Evolutionary conservation across 2,329 filamentous ascomycete species (phyloP).

Genomic region (Penicillium sp.): DNA sequence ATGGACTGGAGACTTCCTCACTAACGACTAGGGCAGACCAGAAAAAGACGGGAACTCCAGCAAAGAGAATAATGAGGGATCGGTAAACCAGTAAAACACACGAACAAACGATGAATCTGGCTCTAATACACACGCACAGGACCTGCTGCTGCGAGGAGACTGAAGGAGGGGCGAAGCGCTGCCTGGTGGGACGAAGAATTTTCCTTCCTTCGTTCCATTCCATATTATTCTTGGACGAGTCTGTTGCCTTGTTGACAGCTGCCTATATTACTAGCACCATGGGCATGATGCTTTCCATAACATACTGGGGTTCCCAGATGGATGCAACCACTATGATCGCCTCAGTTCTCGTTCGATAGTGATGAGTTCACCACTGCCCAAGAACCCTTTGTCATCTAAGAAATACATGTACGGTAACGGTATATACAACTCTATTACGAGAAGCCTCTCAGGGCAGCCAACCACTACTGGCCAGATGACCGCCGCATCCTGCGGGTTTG

Average conservation of each 20-base stretch:
- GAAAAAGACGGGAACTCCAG: slow-evolving; percentile 23
- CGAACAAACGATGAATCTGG: slow-evolving; percentile 26
- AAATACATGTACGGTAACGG: slow-evolving; percentile 20
- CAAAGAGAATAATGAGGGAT: slow-evolving; percentile 19
- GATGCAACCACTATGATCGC: background rate
- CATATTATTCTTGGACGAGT: background rate
- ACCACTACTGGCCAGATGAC: slow-evolving; percentile 25
- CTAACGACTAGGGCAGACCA: slow-evolving; percentile 28
- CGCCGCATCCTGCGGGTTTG: slow-evolving; percentile 27
- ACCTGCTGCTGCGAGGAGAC: slow-evolving; percentile 11
- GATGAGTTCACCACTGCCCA: background rate
- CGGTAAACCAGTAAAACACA: slow-evolving; percentile 24
- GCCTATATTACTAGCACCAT: background rate
- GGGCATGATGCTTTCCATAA: background rate
- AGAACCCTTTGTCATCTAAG: background rate
- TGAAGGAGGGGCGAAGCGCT: slow-evolving; percentile 10
- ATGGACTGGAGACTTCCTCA: slow-evolving; percentile 20
- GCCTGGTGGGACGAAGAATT: slow-evolving; percentile 15
- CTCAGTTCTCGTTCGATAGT: background rate
- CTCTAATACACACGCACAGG: slow-evolving; percentile 12
- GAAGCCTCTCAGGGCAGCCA: slow-evolving; percentile 1
- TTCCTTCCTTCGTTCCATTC: background rate
- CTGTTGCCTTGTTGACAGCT: background rate
- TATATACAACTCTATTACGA: slow-evolving; percentile 8
- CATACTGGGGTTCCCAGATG: background rate